Evolutionary conservation across 441 rosid species (phyloP).

Genomic region (Populus tomentosa): DNA sequence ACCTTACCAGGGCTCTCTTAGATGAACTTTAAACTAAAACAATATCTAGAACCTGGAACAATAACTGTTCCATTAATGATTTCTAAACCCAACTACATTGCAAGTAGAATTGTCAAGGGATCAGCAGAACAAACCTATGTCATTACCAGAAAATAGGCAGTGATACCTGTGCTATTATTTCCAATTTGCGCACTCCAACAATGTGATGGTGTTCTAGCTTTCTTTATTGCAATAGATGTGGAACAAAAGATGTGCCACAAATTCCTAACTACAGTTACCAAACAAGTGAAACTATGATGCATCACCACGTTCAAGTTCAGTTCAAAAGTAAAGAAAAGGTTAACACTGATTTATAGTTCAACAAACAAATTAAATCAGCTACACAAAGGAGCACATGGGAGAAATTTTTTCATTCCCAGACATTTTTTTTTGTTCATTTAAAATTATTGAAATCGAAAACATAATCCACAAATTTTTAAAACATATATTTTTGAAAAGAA

Average conservation of each 20-base stretch:
- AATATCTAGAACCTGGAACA: constrained; percentile 26
- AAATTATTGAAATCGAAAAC: background rate
- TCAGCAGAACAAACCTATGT: constrained; percentile 19
- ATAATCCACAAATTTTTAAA: constrained; percentile 2
- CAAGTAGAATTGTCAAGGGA: constrained; percentile 20
- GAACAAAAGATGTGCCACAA: constrained; percentile 10
- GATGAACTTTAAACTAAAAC: constrained; percentile 27
- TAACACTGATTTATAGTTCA: background rate
- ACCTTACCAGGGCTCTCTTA: constrained; percentile 47
- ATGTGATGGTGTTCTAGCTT: constrained; percentile 22
- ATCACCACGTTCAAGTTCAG: background rate
- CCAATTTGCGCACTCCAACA: constrained; percentile 36
- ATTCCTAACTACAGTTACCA: constrained; percentile 22
- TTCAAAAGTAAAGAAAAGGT: background rate
- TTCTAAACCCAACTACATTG: constrained; percentile 24
- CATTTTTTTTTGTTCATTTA: background rate
- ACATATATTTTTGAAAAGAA: background rate
- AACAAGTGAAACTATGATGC: constrained; percentile 1
- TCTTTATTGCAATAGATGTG: constrained; percentile 19
- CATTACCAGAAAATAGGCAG: constrained; percentile 34
- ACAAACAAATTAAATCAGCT: background rate
- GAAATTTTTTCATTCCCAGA: background rate
- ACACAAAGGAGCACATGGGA: background rate
- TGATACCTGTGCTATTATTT: constrained; percentile 36
- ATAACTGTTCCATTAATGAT: constrained; percentile 13